These are phyloP conservation scores for Rhododendron ovatum DNA, from an alignment of 148 eudicot species.

Conservation along the genomic window DNA sequence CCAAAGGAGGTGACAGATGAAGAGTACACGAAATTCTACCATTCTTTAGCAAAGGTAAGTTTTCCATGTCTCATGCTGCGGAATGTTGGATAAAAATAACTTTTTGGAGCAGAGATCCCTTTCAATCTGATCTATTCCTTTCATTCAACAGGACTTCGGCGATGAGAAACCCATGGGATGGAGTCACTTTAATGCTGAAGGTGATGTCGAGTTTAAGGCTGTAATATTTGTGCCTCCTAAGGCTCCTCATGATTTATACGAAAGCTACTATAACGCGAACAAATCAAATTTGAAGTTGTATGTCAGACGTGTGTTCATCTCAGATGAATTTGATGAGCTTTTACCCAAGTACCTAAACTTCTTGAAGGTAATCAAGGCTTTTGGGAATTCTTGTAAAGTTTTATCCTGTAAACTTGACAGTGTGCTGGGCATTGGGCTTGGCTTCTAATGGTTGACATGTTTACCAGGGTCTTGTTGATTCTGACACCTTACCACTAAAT, in stretches of 20 bases:
- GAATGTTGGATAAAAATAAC: neutral
- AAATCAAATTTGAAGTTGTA: slow-evolving; percentile 88
- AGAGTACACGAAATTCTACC: slow-evolving; percentile 91
- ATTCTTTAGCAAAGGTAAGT: slow-evolving; percentile 81
- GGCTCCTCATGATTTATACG: slow-evolving; percentile 96
- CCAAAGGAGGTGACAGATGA: slow-evolving; percentile 99
- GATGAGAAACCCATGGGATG: slow-evolving; percentile 92
- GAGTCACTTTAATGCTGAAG: slow-evolving; percentile 98
- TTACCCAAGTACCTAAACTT: slow-evolving; percentile 91
- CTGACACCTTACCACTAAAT: slow-evolving; percentile 92
- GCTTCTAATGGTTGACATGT: slow-evolving; percentile 14
- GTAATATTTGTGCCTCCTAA: slow-evolving; percentile 91
- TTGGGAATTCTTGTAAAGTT: neutral
- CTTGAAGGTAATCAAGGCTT: slow-evolving; percentile 53
- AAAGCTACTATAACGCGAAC: slow-evolving; percentile 88
- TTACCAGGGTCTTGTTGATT: slow-evolving; percentile 94
- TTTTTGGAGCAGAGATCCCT: neutral
- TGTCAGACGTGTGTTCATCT: slow-evolving; percentile 93
- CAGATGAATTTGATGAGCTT: slow-evolving; percentile 97
- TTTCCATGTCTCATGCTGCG: neutral
- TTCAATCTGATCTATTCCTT: neutral
- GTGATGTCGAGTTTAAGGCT: slow-evolving; percentile 99
- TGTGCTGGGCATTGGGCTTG: neutral
- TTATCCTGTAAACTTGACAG: neutral
- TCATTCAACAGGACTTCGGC: slow-evolving; percentile 60